phyloP scores from a whole-genome alignment of 306 rosid genomes.

The Prunus armeniaca region DNA sequence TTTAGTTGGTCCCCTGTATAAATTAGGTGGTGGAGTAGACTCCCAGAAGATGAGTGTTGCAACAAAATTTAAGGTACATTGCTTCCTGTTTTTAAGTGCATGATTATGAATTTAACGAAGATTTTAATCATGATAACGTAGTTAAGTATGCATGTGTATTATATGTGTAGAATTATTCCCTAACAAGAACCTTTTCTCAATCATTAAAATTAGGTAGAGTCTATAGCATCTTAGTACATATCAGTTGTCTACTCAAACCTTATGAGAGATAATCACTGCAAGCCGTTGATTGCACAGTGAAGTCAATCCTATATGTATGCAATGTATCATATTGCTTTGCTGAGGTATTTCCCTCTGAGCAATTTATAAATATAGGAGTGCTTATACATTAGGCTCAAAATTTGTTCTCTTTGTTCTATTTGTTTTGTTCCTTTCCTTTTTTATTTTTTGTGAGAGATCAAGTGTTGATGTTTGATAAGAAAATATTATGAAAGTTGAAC shows the following conservation, averaged over 20 bases:
- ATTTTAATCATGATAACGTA: neutral
- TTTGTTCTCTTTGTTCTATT: neutral
- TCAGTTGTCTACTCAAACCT: neutral
- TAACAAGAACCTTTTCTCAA: neutral
- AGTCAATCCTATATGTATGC: neutral
- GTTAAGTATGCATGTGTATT: neutral
- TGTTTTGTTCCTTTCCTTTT: neutral
- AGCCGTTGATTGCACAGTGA: neutral
- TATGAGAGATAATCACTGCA: neutral
- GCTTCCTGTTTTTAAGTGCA: neutral
- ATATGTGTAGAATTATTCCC: neutral
- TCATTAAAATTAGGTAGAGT: neutral
- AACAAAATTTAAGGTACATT: conserved; percentile 84
- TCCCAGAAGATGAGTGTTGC: conserved; percentile 98
- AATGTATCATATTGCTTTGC: neutral
- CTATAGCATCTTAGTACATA: neutral
- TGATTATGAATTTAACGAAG: neutral
- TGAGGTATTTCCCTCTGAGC: neutral
- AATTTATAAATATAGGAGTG: neutral
- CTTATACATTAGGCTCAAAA: neutral
- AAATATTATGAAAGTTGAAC: neutral
- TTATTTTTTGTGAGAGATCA: neutral
- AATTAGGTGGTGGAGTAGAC: conserved; percentile 92
- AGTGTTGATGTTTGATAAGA: neutral
- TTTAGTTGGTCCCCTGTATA: conserved; percentile 75